Evolutionary conservation across 148 eudicot species (phyloP), one percentile per base, ranked within the genome.

Genomic region (Selenicereus undatus): DNA sequence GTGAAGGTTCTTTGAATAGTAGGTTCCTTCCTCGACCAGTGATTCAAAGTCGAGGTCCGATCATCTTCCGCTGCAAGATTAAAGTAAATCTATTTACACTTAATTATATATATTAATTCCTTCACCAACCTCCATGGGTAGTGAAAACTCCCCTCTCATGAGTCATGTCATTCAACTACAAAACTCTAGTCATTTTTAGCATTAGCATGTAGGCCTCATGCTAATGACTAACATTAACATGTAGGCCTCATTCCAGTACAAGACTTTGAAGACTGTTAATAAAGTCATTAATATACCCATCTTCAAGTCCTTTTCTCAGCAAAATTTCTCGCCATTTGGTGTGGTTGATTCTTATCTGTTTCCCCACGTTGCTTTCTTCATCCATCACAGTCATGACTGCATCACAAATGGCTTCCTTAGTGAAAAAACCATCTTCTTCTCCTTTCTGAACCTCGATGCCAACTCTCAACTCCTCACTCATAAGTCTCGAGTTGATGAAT

Each of bases 371-470:
- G 62, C 86, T 70, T 2, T 80, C 85, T 42, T 3, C 42, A 3
- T 79, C 84, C 88, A 82, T 88, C 29, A 72, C 85, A 21, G 58
- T 17, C 32, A 22, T 75, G 32, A 86, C 71, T 29, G 87, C 84
- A 18, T 81, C 65, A 48, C 36, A 66, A 4, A 88, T 81, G 30
- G 75, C 77, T 11, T 84, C 82, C 39, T 74, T 86, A 0, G 80
- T 73, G 30, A 88, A 79, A 10, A 58, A 50, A 6, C 83, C 89
- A 45, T 84, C 85, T 22, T 85, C 88, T 14, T 85, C 83, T 42
- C 71, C 83, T 62, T 68, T 86, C 81, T 86, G 81, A 5, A 84
- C 86, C 54, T 86, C 90, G 65, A 84, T 86, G 29, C 84, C 89
- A 9, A 79, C 81, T 48, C 72, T 77, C 81, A 82, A 42, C 68